Percentiles rank a stretch among this genome's conserved stretches.
phyloP scores from a whole-genome alignment of 352 stramenopile species.

The Elongisporangium senticosum region DNA sequence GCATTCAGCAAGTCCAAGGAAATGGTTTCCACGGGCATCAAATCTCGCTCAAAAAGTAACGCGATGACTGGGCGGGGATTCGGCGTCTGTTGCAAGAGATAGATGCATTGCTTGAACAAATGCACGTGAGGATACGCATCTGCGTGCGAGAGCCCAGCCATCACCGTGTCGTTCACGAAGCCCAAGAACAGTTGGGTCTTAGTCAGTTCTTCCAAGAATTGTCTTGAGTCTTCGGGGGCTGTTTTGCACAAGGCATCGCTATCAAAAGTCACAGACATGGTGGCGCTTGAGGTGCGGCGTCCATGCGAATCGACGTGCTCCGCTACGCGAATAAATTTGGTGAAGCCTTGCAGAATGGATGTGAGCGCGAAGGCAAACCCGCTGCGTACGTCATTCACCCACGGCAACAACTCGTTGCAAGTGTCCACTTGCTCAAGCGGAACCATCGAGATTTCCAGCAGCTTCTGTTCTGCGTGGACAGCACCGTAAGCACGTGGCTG shows the following conservation, averaged over 20 bases:
- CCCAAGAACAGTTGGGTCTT: conserved; percentile 57
- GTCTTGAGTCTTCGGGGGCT: conserved; percentile 3
- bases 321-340: conserved; percentile 42
- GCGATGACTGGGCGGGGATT: conserved; percentile 26
- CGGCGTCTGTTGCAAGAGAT: conserved; percentile 40
- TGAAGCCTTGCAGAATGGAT: conserved; percentile 55
- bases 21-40: conserved; percentile 23
- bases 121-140: conserved; percentile 29
- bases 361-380: conserved; percentile 64
- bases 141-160: conserved; percentile 27
- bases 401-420: conserved; percentile 35
- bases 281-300: conserved; percentile 35
- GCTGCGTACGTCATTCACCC: conserved; percentile 56
- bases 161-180: conserved; percentile 60
- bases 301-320: conserved; percentile 8
- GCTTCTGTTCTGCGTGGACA: conserved; percentile 49
- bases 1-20: conserved; percentile 23
- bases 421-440: conserved; percentile 36
- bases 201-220: conserved; percentile 46
- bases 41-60: conserved; percentile 55
- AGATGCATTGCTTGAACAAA: conserved; percentile 60
- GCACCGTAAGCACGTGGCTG: conserved; percentile 43
- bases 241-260: conserved; percentile 32
- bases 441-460: conserved; percentile 49
- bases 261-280: conserved; percentile 54